These are phyloP conservation scores for Linnemannia exigua DNA, from an alignment of 192 early-diverging fungal species.

Conservation along the genomic window DNA sequence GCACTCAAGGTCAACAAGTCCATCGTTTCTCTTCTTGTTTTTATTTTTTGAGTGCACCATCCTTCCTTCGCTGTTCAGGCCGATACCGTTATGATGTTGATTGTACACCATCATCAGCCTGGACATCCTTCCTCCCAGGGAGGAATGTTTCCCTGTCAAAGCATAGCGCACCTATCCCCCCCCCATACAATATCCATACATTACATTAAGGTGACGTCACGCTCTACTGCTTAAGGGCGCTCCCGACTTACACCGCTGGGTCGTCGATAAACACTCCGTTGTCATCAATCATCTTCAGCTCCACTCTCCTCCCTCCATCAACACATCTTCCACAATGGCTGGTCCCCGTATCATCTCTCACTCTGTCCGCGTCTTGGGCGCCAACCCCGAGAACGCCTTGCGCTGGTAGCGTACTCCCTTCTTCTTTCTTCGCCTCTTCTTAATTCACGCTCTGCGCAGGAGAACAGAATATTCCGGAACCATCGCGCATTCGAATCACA, in stretches of 20 bases:
- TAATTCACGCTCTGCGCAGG: neutral
- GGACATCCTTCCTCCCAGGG: too few relatives aligned
- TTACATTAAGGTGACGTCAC: too few relatives aligned
- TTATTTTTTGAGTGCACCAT: too few relatives aligned
- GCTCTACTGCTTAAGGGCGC: neutral
- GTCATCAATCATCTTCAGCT: slow-evolving; percentile 6
- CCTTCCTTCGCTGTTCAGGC: too few relatives aligned
- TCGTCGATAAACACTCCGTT: neutral
- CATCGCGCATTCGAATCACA: too few relatives aligned
- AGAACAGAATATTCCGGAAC: neutral
- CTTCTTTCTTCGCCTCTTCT: neutral
- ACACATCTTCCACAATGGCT: slow-evolving; percentile 38
- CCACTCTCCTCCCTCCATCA: neutral
- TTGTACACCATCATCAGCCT: too few relatives aligned
- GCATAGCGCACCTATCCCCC: too few relatives aligned
- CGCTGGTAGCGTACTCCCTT: slow-evolving; percentile 35
- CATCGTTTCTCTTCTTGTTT: too few relatives aligned
- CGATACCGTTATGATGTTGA: too few relatives aligned
- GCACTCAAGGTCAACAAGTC: too few relatives aligned
- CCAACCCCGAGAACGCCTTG: slow-evolving; percentile 51
- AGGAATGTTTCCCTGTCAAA: too few relatives aligned
- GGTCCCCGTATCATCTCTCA: slow-evolving; percentile 54
- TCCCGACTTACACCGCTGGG: neutral
- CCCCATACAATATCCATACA: too few relatives aligned
- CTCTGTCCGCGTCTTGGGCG: slow-evolving; percentile 56